These are phyloP conservation scores for Yarrowia hollandica DNA, from an alignment of 805 yeast genomes.

Conservation along the genomic window DNA sequence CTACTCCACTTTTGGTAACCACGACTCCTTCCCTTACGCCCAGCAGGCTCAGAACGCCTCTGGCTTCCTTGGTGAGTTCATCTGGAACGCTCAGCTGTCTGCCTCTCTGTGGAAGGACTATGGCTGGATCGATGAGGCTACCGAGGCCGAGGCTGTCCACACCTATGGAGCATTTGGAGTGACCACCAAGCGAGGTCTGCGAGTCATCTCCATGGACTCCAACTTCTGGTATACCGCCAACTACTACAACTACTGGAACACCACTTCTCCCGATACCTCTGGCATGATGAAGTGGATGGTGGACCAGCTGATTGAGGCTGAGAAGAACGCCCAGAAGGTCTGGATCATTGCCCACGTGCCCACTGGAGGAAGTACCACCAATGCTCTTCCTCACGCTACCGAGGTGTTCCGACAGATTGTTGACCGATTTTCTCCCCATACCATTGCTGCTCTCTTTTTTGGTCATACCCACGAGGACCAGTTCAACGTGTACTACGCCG, in stretches of 20 bases:
- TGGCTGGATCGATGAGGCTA: slow-evolving; percentile 47
- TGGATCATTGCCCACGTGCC: slow-evolving; percentile 76
- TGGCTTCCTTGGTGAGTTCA: slow-evolving; percentile 47
- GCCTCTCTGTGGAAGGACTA: slow-evolving; percentile 51
- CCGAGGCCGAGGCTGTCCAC: slow-evolving; percentile 42
- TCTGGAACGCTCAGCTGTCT: slow-evolving; percentile 53
- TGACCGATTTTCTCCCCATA: slow-evolving; percentile 65
- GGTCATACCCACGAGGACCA: slow-evolving; percentile 75
- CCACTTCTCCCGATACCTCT: slow-evolving; percentile 56
- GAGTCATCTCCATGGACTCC: slow-evolving; percentile 63
- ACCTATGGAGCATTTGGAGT: slow-evolving; percentile 62
- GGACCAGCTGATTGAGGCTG: slow-evolving; percentile 62
- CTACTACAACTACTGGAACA: slow-evolving; percentile 53
- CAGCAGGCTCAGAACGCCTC: slow-evolving; percentile 59
- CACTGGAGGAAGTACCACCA: slow-evolving; percentile 47
- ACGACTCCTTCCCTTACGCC: slow-evolving; percentile 72
- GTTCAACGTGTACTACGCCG: slow-evolving; percentile 57
- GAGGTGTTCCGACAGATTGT: slow-evolving; percentile 56
- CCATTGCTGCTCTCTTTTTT: slow-evolving; percentile 66
- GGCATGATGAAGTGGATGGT: slow-evolving; percentile 64
- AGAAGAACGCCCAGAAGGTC: slow-evolving; percentile 58
- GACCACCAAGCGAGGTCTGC: slow-evolving; percentile 56
- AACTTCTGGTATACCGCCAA: slow-evolving; percentile 68
- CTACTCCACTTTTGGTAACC: slow-evolving; percentile 66
- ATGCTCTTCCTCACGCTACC: slow-evolving; percentile 63